These are phyloP conservation scores for Serendipita sp. DNA, from an alignment of 768 basidiomycete species.

Conservation along the genomic window DNA sequence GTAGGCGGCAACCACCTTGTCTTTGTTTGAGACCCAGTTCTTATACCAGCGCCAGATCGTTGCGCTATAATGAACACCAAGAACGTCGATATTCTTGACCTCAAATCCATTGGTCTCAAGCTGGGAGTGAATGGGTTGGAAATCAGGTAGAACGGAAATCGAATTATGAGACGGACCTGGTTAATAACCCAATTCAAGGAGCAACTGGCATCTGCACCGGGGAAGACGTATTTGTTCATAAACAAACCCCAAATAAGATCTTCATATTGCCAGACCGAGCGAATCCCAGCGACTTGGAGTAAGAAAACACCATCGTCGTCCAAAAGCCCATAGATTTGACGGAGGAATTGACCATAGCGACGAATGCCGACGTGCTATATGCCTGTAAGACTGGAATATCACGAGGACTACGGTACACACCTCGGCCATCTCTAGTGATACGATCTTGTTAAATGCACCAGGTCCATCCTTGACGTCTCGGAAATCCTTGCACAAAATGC, in stretches of 20 bases:
- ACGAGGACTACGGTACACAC: slow-evolving; percentile 21
- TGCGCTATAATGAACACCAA: slow-evolving; percentile 93
- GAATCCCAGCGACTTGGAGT: slow-evolving; percentile 92
- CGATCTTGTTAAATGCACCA: slow-evolving; percentile 82
- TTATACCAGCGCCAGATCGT: slow-evolving; percentile 87
- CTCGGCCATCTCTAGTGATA: slow-evolving; percentile 96
- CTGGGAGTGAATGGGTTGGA: slow-evolving; percentile 11
- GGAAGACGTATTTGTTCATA: slow-evolving; percentile 99
- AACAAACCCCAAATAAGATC: slow-evolving; percentile 95
- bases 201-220: slow-evolving; percentile 92
- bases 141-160: neutral
- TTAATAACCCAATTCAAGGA: slow-evolving; percentile 89
- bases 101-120: slow-evolving; percentile 84
- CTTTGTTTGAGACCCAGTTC: slow-evolving; percentile 92
- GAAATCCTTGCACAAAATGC: slow-evolving; percentile 87
- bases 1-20: slow-evolving; percentile 74
- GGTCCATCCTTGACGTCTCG: slow-evolving; percentile 60
- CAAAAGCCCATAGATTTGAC: slow-evolving; percentile 82
- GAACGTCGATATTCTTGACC: slow-evolving; percentile 88
- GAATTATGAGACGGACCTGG: slow-evolving; percentile 30
- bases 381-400: neutral
- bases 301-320: slow-evolving; percentile 91
- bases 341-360: slow-evolving; percentile 75
- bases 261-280: slow-evolving; percentile 96
- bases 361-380: slow-evolving; percentile 83